phyloP scores from a whole-genome alignment of 176 grass and related monocot species.

The Ampelocalamus luodianensis region DNA sequence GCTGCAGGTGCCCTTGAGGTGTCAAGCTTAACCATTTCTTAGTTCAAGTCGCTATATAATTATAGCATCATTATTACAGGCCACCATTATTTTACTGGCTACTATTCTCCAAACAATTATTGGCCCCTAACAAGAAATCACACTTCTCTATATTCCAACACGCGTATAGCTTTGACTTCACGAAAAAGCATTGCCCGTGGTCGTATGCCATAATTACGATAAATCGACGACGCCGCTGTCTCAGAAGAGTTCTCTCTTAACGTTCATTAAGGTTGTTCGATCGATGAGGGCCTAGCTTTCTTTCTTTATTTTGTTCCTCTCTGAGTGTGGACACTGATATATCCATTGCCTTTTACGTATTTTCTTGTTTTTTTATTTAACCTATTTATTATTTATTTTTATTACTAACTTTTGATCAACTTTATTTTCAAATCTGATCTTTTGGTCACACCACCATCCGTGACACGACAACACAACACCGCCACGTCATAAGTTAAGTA shows the following conservation, averaged over 20 bases:
- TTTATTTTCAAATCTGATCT: too few species aligned
- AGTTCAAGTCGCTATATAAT: not conserved
- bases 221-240: constrained; percentile 15
- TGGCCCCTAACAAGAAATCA: not conserved
- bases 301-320: not conserved
- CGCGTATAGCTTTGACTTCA: constrained; percentile 40
- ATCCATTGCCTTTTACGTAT: not conserved
- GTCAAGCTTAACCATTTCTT: not conserved
- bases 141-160: not conserved
- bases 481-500: too few species aligned
- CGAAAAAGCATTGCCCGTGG: constrained; percentile 35
- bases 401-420: accelerated
- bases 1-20: constrained; percentile 9
- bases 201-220: constrained; percentile 15
- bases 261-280: constrained; percentile 47
- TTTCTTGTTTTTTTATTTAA: too few species aligned
- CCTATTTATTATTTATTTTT: too few species aligned
- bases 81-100: not conserved
- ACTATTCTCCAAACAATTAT: not conserved
- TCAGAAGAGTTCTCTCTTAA: not conserved
- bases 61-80: not conserved
- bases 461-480: too few species aligned
- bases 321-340: not conserved
- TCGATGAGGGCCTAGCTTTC: not conserved
- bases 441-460: too few species aligned